Percentiles rank a stretch among this genome's conserved stretches.
Evolutionary conservation across 2,329 filamentous ascomycete species (phyloP).

Genomic region (Penicillium sp.): DNA sequence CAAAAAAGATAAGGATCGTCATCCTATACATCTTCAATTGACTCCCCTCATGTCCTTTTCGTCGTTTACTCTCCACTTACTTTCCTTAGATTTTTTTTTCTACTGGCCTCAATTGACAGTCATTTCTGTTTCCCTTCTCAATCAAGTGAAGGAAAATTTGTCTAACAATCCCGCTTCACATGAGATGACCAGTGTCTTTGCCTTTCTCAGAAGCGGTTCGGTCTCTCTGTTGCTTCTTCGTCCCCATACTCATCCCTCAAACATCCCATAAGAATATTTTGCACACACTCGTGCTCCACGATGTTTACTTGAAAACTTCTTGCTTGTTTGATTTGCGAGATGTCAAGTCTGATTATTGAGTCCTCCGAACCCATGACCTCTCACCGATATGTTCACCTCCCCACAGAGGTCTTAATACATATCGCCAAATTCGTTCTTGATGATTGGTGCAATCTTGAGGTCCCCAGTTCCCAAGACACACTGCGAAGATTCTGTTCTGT

Average conservation of each 20-base stretch:
- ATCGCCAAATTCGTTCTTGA: neutral
- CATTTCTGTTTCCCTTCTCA: neutral
- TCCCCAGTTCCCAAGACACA: conserved; percentile 37
- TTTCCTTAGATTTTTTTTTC: neutral
- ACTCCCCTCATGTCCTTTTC: neutral
- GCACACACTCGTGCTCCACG: neutral
- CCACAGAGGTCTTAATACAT: conserved; percentile 1
- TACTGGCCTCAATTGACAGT: neutral
- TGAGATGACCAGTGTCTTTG: neutral
- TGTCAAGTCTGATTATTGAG: neutral
- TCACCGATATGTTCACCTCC: conserved; percentile 3
- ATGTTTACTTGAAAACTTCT: neutral
- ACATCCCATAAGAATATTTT: neutral
- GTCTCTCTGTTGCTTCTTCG: neutral
- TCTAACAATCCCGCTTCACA: neutral
- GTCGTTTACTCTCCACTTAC: neutral
- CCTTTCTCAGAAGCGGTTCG: neutral
- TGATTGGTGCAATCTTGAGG: neutral
- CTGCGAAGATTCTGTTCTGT: conserved; percentile 54
- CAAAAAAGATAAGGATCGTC: conserved; percentile 4
- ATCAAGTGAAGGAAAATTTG: neutral
- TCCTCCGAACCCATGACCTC: neutral
- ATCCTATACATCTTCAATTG: neutral
- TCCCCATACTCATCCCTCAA: neutral
- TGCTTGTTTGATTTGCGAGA: neutral